These are phyloP conservation scores for Chlamydomonas sp. DNA, from an alignment of 139 green algal genomes.

Conservation along the genomic window DNA sequence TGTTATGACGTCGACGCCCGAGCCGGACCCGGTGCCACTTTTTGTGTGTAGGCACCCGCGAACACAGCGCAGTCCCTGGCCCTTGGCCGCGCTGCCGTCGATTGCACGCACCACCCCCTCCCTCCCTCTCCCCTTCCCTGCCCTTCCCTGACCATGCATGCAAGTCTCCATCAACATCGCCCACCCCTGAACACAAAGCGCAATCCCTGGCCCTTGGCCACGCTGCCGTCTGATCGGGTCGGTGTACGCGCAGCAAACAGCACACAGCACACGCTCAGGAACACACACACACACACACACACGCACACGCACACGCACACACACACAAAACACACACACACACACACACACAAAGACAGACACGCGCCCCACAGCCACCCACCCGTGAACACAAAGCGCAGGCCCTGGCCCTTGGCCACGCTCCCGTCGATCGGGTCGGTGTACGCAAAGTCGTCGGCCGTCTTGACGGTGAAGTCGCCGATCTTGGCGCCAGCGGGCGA, in stretches of 20 bases:
- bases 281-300: too few species aligned
- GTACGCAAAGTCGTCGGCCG: constrained; percentile 94
- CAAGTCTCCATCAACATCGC: too few species aligned
- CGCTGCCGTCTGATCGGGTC: constrained; percentile 90
- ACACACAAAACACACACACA: too few species aligned
- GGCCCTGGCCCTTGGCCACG: constrained; percentile 83
- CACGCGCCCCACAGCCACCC: background rate
- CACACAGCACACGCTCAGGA: too few species aligned
- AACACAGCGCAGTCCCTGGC: constrained; percentile 95
- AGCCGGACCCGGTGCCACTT: too few species aligned
- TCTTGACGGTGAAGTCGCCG: constrained; percentile 62
- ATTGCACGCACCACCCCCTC: too few species aligned
- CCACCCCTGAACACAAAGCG: constrained; percentile 84
- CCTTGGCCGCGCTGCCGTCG: constrained; percentile 78
- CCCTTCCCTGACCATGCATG: too few species aligned
- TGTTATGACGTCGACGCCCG: too few species aligned
- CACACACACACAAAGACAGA: too few species aligned
- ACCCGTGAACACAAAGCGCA: constrained; percentile 87
- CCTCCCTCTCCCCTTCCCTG: too few species aligned
- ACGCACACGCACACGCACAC: too few species aligned
- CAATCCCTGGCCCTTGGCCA: constrained; percentile 87
- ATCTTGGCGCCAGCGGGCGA: constrained; percentile 57
- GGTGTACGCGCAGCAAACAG: constrained; percentile 93
- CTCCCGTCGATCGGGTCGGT: constrained; percentile 91
- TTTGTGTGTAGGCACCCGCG: too few species aligned